Base-by-base conservation (phyloP, 176 grass and related monocot genomes). In the Cenchrus purpureus region DNA sequence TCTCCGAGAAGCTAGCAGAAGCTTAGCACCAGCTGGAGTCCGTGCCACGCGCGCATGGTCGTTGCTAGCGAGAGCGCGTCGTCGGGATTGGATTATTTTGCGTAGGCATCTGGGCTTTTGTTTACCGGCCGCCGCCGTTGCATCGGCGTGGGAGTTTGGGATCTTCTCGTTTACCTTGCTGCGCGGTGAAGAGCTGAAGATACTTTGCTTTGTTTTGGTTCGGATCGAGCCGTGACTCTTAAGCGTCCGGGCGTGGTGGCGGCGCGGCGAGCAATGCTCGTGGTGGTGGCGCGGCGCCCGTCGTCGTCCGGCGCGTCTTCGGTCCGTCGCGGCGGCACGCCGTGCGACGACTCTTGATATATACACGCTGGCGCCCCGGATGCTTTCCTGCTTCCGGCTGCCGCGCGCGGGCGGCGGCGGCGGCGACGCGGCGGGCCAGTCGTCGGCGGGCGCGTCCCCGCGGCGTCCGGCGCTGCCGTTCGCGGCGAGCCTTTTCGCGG, bases 301-400 rank as follows among this genome's bases (percentile, higher is more conserved):
- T 78, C 45, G 65, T 34, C 53, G 40, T 82, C 60, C 49, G 84
- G 65, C 77, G 65, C 75, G 68, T 31, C 25, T 25, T 25, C 52
- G 51, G 17, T 25, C 13, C 68, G 17, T 66, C 73, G 76, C 2
- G 25, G 68, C 17, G 71, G 12, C 71, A n/a, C 10, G 60, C 43
- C 43, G 40, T 15, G 71, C 45, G 45, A 46, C 13, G 29, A 67
- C 2, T 84, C 50, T 13, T 82, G 74, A 83, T 52, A 4, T 44
- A 44, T 9, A 46, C 45, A 46, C 45, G 45, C 3, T 34, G 14
- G 13, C 60, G 78, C 9, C 64, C 10, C 63, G n/a, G 61, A 95
- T 95, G 90, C 88, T 90, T 80, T 92, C 84, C 0, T 95, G 93
- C 84, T 92, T 92, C 84, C 80, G 86, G 54, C 76, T 76, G 44